A percentile compares a stretch with the other conserved stretches of the same genome.
Evolutionary conservation across 805 yeast species (phyloP).

Genomic region (Blastobotrys mokoenaii): DNA sequence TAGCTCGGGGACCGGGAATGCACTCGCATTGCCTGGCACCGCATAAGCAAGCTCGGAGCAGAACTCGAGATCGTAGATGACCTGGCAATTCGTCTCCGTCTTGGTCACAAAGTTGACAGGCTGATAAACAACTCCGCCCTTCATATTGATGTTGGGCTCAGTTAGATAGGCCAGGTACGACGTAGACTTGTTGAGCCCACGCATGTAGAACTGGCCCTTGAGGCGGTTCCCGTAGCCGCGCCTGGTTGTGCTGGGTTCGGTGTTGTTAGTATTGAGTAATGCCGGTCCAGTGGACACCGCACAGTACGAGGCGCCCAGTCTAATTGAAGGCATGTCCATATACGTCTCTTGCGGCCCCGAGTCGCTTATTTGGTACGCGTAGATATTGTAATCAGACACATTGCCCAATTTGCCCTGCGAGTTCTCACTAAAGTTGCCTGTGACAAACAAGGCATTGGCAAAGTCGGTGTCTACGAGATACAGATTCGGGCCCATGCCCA

Average conservation of each 20-base stretch:
- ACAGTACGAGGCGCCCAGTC: conserved; percentile 48
- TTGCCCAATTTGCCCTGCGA: conserved; percentile 6
- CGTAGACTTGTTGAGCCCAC: conserved; percentile 53
- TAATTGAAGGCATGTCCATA: background rate
- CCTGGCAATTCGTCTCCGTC: conserved; percentile 55
- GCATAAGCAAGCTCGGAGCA: conserved; percentile 81
- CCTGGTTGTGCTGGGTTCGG: conserved; percentile 29
- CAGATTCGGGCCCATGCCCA: conserved; percentile 14
- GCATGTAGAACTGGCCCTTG: conserved; percentile 54
- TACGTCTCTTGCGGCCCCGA: background rate
- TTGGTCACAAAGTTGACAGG: conserved; percentile 45
- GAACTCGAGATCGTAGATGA: conserved; percentile 66
- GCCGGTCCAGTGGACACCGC: conserved; percentile 54
- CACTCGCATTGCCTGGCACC: conserved; percentile 51
- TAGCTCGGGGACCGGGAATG: conserved; percentile 30
- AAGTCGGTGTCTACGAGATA: conserved; percentile 62
- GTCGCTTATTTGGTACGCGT: conserved; percentile 9
- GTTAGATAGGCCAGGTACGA: conserved; percentile 58
- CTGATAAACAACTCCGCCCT: conserved; percentile 59
- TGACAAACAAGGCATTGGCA: conserved; percentile 54
- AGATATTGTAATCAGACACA: conserved; percentile 14
- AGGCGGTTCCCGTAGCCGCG: conserved; percentile 35
- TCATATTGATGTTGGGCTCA: conserved; percentile 33
- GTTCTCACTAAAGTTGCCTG: conserved; percentile 40
- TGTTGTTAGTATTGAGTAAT: conserved; percentile 25